A percentile compares a stretch with the other conserved stretches of the same genome.
phyloP scores from a whole-genome alignment of 441 rosid species.

The Eutrema salsugineum region DNA sequence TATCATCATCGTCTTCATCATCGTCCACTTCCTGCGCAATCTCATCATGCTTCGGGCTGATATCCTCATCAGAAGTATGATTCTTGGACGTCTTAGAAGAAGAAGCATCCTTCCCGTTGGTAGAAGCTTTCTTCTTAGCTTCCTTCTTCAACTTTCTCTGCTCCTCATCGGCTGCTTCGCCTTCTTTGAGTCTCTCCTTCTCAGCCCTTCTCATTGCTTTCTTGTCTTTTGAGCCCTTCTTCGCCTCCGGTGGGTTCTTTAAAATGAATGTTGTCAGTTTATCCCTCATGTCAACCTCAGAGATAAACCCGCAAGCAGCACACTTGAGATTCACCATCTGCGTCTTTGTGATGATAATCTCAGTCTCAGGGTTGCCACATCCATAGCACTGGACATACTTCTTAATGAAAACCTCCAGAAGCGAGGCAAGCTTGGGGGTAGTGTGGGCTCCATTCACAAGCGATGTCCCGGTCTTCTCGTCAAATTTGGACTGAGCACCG shows the following conservation, averaged over 20 bases:
- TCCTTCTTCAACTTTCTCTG: conserved; percentile 67
- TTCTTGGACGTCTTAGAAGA: conserved; percentile 47
- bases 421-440: conserved; percentile 71
- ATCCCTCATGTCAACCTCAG: conserved; percentile 94
- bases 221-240: conserved; percentile 70
- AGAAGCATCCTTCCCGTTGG: conserved; percentile 39
- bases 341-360: conserved; percentile 64
- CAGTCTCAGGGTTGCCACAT: conserved; percentile 95
- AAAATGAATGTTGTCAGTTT: conserved; percentile 75
- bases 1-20: conserved; percentile 47
- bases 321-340: conserved; percentile 84
- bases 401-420: conserved; percentile 84
- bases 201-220: conserved; percentile 92
- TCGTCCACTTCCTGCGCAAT: conserved; percentile 33
- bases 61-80: conserved; percentile 71
- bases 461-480: conserved; percentile 75
- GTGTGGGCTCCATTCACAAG: conserved; percentile 90
- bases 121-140: conserved; percentile 47
- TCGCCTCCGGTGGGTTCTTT: conserved; percentile 77
- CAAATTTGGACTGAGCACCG: conserved; percentile 94
- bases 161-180: conserved; percentile 90
- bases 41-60: conserved; percentile 56
- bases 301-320: conserved; percentile 88
- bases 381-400: conserved; percentile 96
- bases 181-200: conserved; percentile 91